Conservation (phyloP, 2,329 filamentous ascomycete species). For the Aspergillus proliferans region DNA sequence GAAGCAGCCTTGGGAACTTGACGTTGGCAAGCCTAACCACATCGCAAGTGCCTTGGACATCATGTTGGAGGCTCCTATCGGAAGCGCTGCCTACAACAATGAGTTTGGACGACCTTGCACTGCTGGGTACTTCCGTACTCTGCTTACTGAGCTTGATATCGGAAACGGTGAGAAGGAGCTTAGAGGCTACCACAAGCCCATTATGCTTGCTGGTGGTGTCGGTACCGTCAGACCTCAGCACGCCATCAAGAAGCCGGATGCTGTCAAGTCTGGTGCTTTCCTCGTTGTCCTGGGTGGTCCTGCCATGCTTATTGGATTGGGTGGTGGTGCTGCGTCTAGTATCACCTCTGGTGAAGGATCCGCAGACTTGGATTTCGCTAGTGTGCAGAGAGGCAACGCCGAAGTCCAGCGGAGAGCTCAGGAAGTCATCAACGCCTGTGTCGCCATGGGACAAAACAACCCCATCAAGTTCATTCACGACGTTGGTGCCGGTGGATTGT, state of each 20-base stretch:
- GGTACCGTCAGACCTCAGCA: conserved; percentile 87
- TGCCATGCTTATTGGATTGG: conserved; percentile 94
- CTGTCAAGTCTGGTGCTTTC: conserved; percentile 81
- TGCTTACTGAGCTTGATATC: conserved; percentile 64
- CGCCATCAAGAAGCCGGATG: conserved; percentile 72
- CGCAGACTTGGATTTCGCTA: conserved; percentile 91
- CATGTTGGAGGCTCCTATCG: conserved; percentile 95
- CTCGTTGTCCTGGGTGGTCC: conserved; percentile 90
- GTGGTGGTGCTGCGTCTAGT: conserved; percentile 90
- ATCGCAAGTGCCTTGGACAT: conserved; percentile 93
- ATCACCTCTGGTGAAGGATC: conserved; percentile 81
- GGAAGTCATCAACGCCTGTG: conserved; percentile 95
- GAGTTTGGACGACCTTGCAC: conserved; percentile 91
- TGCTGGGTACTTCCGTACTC: conserved; percentile 83
- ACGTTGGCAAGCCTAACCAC: conserved; percentile 83
- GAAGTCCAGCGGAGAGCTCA: conserved; percentile 94
- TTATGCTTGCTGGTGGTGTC: conserved; percentile 95
- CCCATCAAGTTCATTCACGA: conserved; percentile 97
- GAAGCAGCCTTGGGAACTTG: conserved; percentile 79
- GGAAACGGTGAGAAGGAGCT: conserved; percentile 61
- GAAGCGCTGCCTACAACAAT: conserved; percentile 93
- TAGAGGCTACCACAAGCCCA: conserved; percentile 94
- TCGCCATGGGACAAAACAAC: conserved; percentile 73
- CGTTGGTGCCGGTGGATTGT: conserved; percentile 86
- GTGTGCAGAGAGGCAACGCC: conserved; percentile 92